A percentile compares a stretch with the other conserved stretches of the same genome.
Evolutionary conservation across 176 grass and related monocot genomes (phyloP).

Genomic region (Paspalum notatum): DNA sequence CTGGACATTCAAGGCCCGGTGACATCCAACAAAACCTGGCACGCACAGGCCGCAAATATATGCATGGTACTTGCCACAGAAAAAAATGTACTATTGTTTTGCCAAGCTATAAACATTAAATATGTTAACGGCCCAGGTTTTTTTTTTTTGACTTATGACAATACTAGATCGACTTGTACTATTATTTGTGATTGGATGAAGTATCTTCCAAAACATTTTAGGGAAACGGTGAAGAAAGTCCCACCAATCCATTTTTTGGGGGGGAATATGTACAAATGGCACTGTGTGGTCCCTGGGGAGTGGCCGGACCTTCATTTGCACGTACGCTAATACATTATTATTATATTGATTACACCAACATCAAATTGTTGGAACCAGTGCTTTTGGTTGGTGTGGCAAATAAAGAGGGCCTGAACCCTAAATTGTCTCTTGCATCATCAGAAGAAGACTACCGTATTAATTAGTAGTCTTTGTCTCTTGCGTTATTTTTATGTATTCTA

Average conservation of each 20-base stretch:
- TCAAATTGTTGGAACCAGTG: neutral
- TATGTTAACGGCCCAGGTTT: too few relatives aligned
- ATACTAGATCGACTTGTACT: too few relatives aligned
- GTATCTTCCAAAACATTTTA: too few relatives aligned
- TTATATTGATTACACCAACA: too few relatives aligned
- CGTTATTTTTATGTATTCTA: neutral
- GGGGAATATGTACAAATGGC: neutral
- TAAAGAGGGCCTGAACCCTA: neutral
- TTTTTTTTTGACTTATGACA: too few relatives aligned
- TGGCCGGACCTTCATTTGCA: neutral
- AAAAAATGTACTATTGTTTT: too few relatives aligned
- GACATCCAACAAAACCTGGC: slow-evolving; percentile 38
- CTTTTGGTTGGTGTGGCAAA: slow-evolving; percentile 2
- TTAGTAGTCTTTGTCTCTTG: neutral
- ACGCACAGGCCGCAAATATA: slow-evolving; percentile 19
- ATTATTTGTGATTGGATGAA: too few relatives aligned
- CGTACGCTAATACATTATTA: neutral
- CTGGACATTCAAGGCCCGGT: neutral
- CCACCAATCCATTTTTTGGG: too few relatives aligned
- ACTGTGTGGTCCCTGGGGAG: neutral
- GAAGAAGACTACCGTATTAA: neutral
- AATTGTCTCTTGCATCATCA: neutral
- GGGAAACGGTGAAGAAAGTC: too few relatives aligned
- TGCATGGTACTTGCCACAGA: neutral
- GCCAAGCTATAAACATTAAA: too few relatives aligned